These are phyloP conservation scores for Starmerella bombicola DNA, from an alignment of 805 yeast species.

Conservation along the genomic window DNA sequence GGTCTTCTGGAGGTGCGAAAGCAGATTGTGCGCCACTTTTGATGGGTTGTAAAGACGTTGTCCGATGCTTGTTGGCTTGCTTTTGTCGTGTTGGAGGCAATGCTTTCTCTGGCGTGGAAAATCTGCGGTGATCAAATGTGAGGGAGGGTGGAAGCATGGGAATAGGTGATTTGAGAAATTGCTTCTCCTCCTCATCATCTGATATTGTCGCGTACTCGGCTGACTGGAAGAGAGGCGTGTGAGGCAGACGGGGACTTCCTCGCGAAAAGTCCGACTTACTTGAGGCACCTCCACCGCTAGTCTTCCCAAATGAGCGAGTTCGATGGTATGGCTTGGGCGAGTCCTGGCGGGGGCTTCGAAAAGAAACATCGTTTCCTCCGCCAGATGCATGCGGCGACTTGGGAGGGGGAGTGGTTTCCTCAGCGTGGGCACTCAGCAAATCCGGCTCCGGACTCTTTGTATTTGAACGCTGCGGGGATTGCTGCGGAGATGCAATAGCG, in stretches of 20 bases:
- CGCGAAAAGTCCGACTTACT: too few species aligned
- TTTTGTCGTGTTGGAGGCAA: neutral
- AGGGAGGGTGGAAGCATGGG: neutral
- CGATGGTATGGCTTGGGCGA: too few species aligned
- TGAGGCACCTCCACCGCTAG: too few species aligned
- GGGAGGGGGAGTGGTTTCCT: too few species aligned
- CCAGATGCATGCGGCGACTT: too few species aligned
- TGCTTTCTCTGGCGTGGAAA: conserved; percentile 11
- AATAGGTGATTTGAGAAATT: neutral
- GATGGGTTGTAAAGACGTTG: conserved; percentile 19
- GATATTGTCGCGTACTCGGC: conserved; percentile 5
- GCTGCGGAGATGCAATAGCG: too few species aligned
- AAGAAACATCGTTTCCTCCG: too few species aligned
- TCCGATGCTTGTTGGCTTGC: conserved; percentile 14
- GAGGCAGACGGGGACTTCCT: neutral
- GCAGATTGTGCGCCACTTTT: neutral
- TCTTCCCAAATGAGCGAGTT: too few species aligned
- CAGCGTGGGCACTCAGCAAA: too few species aligned
- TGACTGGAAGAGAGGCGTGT: conserved; percentile 8
- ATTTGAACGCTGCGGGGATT: too few species aligned
- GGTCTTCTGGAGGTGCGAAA: neutral
- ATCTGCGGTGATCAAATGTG: conserved; percentile 7
- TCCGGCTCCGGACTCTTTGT: too few species aligned
- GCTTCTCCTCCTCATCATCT: conserved; percentile 1
- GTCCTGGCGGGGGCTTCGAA: too few species aligned